Conservation (phyloP, 108 stramenopile species). For the Skeletonema potamos region DNA sequence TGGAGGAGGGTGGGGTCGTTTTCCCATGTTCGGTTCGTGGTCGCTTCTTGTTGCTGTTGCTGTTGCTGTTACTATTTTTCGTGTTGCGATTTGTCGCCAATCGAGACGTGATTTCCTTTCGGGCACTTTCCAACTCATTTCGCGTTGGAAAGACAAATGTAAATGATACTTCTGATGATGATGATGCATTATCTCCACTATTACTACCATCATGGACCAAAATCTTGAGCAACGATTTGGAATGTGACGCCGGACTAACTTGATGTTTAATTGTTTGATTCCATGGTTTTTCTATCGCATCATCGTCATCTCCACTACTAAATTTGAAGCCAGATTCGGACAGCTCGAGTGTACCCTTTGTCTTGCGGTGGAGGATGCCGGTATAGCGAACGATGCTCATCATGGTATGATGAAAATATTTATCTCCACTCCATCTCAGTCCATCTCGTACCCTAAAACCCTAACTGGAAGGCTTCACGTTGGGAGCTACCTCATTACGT, state of each 20-base stretch:
- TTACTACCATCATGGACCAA: conserved; percentile 1
- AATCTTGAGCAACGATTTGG: conserved; percentile 75
- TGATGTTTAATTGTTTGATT: conserved; percentile 75
- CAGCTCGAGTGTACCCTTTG: conserved; percentile 45
- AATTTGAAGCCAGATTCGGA: conserved; percentile 30
- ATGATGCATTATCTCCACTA: conserved; percentile 14
- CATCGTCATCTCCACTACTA: background rate
- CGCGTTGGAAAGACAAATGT: conserved; percentile 74
- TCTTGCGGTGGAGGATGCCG: conserved; percentile 43
- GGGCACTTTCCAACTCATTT: conserved; percentile 61
- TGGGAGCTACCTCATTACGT: too few species aligned
- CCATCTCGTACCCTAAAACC: too few species aligned
- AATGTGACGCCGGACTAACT: conserved; percentile 79
- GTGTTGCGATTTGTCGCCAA: conserved; percentile 31
- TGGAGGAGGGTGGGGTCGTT: conserved; percentile 35
- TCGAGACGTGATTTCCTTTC: conserved; percentile 63
- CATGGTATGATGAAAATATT: too few species aligned
- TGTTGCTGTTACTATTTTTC: conserved; percentile 15
- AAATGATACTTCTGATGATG: conserved; percentile 30
- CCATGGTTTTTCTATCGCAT: conserved; percentile 50
- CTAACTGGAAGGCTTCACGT: too few species aligned
- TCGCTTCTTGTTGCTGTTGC: conserved; percentile 4
- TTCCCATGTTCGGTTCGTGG: conserved; percentile 24
- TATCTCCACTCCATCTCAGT: too few species aligned
- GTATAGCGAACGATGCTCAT: conserved; percentile 11